Percentiles rank a stretch among this genome's conserved stretches.
These are phyloP conservation scores for Hypoxylon crocopeplum DNA, from an alignment of 495 filamentous ascomycete species.

Conservation along the genomic window DNA sequence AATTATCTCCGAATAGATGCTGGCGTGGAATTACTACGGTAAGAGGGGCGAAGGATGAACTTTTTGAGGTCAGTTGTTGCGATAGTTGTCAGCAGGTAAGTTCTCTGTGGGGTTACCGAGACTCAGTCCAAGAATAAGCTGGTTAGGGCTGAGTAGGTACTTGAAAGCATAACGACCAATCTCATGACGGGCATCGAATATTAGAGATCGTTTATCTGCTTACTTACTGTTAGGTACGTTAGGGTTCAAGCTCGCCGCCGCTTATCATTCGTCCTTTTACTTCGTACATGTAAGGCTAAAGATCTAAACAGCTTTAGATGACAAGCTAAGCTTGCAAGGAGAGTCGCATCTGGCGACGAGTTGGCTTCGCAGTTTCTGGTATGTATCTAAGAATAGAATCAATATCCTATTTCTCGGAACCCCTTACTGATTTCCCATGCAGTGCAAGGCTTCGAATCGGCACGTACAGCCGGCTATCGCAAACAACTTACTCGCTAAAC, in stretches of 20 bases:
- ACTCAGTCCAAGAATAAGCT: too few species aligned
- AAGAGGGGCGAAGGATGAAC: conserved; percentile 1
- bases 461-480: neutral
- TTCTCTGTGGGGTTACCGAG: too few species aligned
- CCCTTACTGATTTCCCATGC: conserved; percentile 7
- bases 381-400: conserved; percentile 16
- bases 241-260: neutral
- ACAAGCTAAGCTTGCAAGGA: neutral
- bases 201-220: too few species aligned
- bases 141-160: too few species aligned
- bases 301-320: neutral
- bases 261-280: neutral
- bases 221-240: neutral
- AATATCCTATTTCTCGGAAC: neutral
- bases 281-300: neutral
- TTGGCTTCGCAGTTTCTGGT: neutral
- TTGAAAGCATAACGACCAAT: too few species aligned
- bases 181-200: too few species aligned
- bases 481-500: neutral
- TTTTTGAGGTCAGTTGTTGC: neutral
- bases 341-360: neutral
- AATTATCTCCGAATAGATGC: neutral
- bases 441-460: conserved; percentile 3
- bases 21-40: neutral
- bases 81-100: too few species aligned